A percentile compares a stretch with the other conserved stretches of the same genome.
phyloP scores from a whole-genome alignment of 768 basidiomycete species.

The Leccinum uliginosum region DNA sequence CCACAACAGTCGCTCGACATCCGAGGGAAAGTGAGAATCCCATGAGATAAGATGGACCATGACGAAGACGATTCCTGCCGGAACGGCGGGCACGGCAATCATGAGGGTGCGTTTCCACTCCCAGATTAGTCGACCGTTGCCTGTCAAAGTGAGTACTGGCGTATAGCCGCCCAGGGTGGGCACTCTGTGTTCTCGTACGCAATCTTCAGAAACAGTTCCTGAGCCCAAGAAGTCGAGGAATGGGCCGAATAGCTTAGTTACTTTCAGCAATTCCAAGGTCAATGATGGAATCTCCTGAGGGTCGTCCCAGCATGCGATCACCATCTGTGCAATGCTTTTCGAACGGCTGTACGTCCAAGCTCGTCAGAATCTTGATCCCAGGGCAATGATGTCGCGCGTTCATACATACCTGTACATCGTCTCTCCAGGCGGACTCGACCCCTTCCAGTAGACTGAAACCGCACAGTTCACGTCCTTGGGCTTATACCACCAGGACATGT shows the following conservation, averaged over 20 bases:
- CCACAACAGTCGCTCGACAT: background rate
- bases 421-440: background rate
- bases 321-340: background rate
- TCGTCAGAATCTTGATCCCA: too few species aligned
- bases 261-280: background rate
- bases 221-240: background rate
- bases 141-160: background rate
- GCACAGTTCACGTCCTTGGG: background rate
- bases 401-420: background rate
- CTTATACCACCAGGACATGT: background rate
- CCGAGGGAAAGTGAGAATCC: background rate
- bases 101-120: background rate
- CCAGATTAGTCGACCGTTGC: background rate
- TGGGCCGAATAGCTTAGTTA: too few species aligned
- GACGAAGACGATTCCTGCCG: background rate
- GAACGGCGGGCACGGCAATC: background rate
- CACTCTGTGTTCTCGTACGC: background rate
- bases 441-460: background rate
- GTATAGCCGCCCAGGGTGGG: background rate
- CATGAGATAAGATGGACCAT: background rate
- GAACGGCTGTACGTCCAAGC: background rate
- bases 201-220: background rate
- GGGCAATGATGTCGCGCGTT: background rate
- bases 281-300: background rate
- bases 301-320: background rate